These are phyloP conservation scores for Termitomyces sp. DNA, from an alignment of 768 basidiomycete genomes.

Conservation along the genomic window DNA sequence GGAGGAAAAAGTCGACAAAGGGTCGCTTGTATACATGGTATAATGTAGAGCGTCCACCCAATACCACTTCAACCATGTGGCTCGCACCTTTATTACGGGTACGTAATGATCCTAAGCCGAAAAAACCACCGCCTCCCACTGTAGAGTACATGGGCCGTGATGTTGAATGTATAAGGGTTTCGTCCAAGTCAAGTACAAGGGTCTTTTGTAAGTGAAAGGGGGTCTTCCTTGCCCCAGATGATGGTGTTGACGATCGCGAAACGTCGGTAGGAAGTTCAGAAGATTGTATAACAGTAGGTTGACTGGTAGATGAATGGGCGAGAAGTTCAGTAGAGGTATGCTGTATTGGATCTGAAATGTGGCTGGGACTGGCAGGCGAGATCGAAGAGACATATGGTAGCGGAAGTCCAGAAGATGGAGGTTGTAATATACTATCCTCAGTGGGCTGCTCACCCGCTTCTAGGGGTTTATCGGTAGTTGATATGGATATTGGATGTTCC, in stretches of 20 bases:
- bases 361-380: not conserved
- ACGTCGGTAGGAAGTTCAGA: constrained; percentile 20
- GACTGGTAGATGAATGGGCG: constrained; percentile 8
- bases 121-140: constrained; percentile 47
- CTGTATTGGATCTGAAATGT: constrained; percentile 7
- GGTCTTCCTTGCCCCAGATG: constrained; percentile 47
- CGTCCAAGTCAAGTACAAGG: constrained; percentile 94
- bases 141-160: constrained; percentile 62
- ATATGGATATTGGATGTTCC: constrained; percentile 4
- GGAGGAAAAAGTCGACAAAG: constrained; percentile 91
- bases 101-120: constrained; percentile 51
- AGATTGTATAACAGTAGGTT: constrained; percentile 8
- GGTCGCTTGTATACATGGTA: constrained; percentile 99
- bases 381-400: constrained; percentile 2
- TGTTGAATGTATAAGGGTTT: constrained; percentile 97
- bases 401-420: not conserved
- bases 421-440: not conserved
- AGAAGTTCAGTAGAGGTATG: constrained; percentile 9
- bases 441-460: not conserved
- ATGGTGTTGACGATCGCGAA: constrained; percentile 46
- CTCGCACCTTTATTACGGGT: constrained; percentile 63
- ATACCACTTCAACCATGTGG: constrained; percentile 89
- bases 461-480: not conserved
- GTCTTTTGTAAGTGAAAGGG: constrained; percentile 87
- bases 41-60: constrained; percentile 82